Evolutionary conservation across 176 grass and related monocot species (phyloP), one percentile per base, ranked within the genome.

Genomic region (Oryza nivara): DNA sequence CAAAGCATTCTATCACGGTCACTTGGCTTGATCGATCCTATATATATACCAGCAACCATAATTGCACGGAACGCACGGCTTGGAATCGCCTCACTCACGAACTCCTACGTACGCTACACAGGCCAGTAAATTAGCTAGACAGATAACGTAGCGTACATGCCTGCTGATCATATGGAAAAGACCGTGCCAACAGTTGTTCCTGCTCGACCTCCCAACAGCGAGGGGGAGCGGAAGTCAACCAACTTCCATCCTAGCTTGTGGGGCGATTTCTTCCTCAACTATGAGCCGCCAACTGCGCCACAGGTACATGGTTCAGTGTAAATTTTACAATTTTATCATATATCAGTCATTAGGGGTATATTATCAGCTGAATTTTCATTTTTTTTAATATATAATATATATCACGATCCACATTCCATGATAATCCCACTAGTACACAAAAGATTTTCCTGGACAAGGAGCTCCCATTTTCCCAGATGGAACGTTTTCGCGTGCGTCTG

Each of bases 231-330:
- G 9, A 75, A 41, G 63, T 35, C 48, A 43, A 6, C 70, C 1
- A 30, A 46, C 34, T 88, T 88, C 23, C 86, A 88, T 58, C 68
- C 74, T 10, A 79, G 75, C 12, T 68, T 88, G 1, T 88, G 86
- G 86, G 81, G 86, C 17, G 68, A 73, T 84, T 88, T 88, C 75
- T 88, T 88, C 60, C 58, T 84, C 23, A 68, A 58, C 11, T 68
- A 84, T 58, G 16, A 84, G 45, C 80, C 45, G 0, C 74, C 80
- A 5, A 73, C 74, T 25, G 44, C 34, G 1, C 68, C 43, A 19
- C 43, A 88, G 86, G 40, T 41, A 41, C 7, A 38, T 38, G 5
- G 86, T 88, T 56, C 28, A 30, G 25, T 9, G 2, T 32, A 13
- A 38, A 2, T 15, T 73, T 28, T 45, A 28, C 44, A 20, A 2